Evolutionary conservation across 805 yeast genomes (phyloP).

Genomic region (Suhomyces faveliae): DNA sequence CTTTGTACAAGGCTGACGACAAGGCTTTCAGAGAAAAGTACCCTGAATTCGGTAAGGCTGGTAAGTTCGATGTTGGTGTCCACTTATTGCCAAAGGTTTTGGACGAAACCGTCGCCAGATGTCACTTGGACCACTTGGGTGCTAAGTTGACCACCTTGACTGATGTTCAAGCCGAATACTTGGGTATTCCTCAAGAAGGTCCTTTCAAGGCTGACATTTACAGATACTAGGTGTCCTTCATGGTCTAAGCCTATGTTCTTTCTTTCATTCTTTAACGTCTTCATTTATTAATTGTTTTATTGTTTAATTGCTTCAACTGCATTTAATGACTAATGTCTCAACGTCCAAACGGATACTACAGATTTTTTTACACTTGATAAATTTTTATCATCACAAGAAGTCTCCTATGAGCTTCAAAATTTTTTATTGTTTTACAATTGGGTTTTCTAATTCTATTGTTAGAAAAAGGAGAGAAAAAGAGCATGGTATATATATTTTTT

Average conservation of each 20-base stretch:
- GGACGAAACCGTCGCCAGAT: conserved; percentile 97
- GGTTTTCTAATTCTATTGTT: conserved; percentile 7
- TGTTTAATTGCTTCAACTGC: conserved; percentile 48
- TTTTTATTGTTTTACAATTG: conserved; percentile 11
- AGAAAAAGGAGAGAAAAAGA: conserved; percentile 8
- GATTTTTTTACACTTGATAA: conserved; percentile 3
- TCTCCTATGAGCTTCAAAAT: conserved; percentile 1
- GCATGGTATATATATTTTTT: conserved; percentile 16
- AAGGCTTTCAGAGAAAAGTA: conserved; percentile 70
- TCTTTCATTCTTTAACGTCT: conserved; percentile 5
- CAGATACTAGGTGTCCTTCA: conserved; percentile 67
- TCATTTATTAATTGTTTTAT: conserved; percentile 15
- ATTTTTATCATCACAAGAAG: background rate
- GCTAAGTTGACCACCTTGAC: conserved; percentile 79
- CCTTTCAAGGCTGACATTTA: conserved; percentile 98
- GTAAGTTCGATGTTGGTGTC: conserved; percentile 88
- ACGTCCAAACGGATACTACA: conserved; percentile 6
- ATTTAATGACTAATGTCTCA: conserved; percentile 32
- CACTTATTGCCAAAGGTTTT: conserved; percentile 96
- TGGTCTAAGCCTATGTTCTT: background rate
- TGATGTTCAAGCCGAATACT: conserved; percentile 85
- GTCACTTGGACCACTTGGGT: conserved; percentile 93
- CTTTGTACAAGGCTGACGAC: conserved; percentile 88
- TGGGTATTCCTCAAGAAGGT: conserved; percentile 88
- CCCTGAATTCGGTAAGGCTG: conserved; percentile 91